Base-by-base conservation (phyloP, 768 basidiomycete species). In the Pisolithus sp. region DNA sequence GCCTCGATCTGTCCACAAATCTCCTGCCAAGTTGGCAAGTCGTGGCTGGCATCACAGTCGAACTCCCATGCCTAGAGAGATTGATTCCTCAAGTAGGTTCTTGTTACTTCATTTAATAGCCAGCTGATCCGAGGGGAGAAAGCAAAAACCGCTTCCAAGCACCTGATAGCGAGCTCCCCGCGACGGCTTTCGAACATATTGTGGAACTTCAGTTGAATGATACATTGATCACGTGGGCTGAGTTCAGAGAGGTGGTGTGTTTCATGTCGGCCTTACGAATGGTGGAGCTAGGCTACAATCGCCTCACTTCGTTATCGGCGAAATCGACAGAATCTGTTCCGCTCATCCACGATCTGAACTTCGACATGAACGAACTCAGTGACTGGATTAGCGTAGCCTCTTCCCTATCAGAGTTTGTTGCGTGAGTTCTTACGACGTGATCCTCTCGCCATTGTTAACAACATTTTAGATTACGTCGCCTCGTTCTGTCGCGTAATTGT, bases 61-160 rank as follows among this genome's bases (percentile, higher is more conserved):
- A 85, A 59, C 71, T 97, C 3, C 80, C 77, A 9, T 61, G 60
- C 5, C 76, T 97, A 10, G 74, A 81, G 52, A 74, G 78, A 39
- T 73, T 98, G 36, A 73, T 81, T n/a, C 26, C 68, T 97, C 58
- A 95, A 93, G 94, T 96, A 57, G 66, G 86, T 70, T 63, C 18
- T 49, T 42, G n/a, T 47, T 34, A 34, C 43, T 39, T n/a, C 21
- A 49, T 52, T 41, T 40, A 39, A 51, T 49, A 49, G 50, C 50
- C 56, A 59, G 53, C 60, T 50, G 41, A 49, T 52, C 57, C 51
- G 53, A 46, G 52, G 46, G 30, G 5, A 52, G 47, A 31, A 54
- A 93, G 90, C 69, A 80, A 78, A 21, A 89, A 86, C 59, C 82
- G 89, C 41, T 69, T 94, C 50, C 59, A 63, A 26, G 69, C 74